Percentiles rank a stretch among this genome's conserved stretches.
Conservation (phyloP, 106 monocot species). For the Posidonia australis region DNA sequence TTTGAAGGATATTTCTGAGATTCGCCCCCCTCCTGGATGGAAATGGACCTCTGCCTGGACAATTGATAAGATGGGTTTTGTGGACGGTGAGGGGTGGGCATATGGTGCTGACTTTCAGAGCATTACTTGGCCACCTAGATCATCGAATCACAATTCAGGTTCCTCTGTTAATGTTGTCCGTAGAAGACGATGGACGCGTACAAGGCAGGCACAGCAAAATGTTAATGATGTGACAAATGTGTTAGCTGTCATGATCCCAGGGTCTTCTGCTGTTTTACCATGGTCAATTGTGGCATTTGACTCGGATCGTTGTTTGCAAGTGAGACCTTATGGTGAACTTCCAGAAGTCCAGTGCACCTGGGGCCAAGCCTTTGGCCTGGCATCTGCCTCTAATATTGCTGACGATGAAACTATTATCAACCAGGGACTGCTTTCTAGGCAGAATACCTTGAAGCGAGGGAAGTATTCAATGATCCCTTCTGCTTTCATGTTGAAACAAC, state of each 20-base stretch:
- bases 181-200: conserved; percentile 77
- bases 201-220: conserved; percentile 31
- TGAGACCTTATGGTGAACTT: conserved; percentile 60
- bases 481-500: conserved; percentile 53
- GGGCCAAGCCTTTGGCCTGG: conserved; percentile 44
- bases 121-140: conserved; percentile 68
- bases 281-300: conserved; percentile 49
- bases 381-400: conserved; percentile 16
- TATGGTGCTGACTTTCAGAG: conserved; percentile 72
- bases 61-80: conserved; percentile 60
- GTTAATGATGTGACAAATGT: conserved; percentile 30
- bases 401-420: conserved; percentile 31
- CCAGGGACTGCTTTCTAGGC: conserved; percentile 30
- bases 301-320: conserved; percentile 59
- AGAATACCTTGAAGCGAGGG: conserved; percentile 31
- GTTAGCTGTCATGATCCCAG: conserved; percentile 47
- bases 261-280: conserved; percentile 57
- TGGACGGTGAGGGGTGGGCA: conserved; percentile 74
- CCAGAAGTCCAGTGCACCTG: conserved; percentile 44
- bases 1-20: conserved; percentile 71
- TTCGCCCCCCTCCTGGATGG: conserved; percentile 62
- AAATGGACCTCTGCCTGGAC: conserved; percentile 72
- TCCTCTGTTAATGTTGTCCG: conserved; percentile 54
- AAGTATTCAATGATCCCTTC: conserved; percentile 17
- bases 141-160: conserved; percentile 45